Evolutionary conservation across 2,329 filamentous ascomycete species (phyloP).

Genomic region (Monosporascus cannonballus): DNA sequence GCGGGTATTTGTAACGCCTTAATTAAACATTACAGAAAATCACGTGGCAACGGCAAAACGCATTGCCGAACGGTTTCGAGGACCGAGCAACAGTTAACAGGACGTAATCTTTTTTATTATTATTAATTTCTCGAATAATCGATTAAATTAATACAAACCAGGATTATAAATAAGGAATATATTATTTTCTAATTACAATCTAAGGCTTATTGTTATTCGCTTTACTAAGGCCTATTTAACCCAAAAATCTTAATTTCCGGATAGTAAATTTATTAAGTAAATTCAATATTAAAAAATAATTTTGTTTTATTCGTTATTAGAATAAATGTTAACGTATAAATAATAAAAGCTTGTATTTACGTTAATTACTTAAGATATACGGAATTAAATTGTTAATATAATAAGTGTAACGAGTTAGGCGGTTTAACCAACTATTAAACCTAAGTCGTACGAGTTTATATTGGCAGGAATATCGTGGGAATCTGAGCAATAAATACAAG

Average conservation of each 20-base stretch:
- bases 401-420: too few species aligned
- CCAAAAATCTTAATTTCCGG: background rate
- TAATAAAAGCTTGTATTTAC: too few species aligned
- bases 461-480: too few species aligned
- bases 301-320: too few species aligned
- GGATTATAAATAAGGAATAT: background rate
- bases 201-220: background rate
- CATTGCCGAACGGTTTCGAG: background rate
- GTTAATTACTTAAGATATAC: too few species aligned
- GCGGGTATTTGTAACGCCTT: background rate
- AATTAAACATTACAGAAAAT: background rate
- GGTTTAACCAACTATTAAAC: too few species aligned
- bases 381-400: too few species aligned
- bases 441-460: too few species aligned
- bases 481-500: too few species aligned
- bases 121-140: background rate
- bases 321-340: too few species aligned
- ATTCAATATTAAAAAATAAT: too few species aligned
- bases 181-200: background rate
- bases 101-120: background rate
- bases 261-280: background rate
- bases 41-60: background rate
- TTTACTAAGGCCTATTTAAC: background rate
- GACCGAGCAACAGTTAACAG: background rate
- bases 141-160: background rate